phyloP scores from a whole-genome alignment of 2,329 filamentous ascomycete species.

The Fusarium falciforme region DNA sequence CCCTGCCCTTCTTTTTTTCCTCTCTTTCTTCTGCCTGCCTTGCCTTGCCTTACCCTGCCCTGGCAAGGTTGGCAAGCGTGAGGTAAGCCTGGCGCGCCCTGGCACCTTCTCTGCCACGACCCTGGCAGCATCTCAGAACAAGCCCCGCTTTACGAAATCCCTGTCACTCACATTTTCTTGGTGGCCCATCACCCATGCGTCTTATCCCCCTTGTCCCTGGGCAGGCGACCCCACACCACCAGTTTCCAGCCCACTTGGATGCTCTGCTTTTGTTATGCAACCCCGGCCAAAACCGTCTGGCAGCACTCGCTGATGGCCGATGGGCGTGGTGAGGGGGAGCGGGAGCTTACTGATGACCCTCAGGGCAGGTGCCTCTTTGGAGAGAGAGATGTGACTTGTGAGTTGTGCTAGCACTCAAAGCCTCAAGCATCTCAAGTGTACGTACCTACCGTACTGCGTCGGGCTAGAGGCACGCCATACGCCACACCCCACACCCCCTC shows the following conservation, averaged over 20 bases:
- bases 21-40: not conserved
- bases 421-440: not conserved
- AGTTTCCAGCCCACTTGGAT: not conserved
- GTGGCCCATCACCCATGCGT: not conserved
- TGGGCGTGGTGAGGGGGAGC: constrained; percentile 28
- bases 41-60: constrained; percentile 1
- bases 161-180: constrained; percentile 17
- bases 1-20: not conserved
- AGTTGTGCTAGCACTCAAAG: not conserved
- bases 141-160: constrained; percentile 3
- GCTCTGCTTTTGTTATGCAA: constrained; percentile 8
- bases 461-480: constrained; percentile 8
- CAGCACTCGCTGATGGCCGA: constrained; percentile 24
- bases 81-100: not conserved
- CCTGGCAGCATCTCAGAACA: constrained; percentile 9
- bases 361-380: constrained; percentile 35
- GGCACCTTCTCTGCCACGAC: constrained; percentile 11
- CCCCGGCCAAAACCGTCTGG: constrained; percentile 28
- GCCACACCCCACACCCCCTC: not conserved
- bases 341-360: constrained; percentile 34
- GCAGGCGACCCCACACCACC: constrained; percentile 31
- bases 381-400: not conserved
- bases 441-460: not conserved
- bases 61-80: constrained; percentile 1
- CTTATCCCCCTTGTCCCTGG: constrained; percentile 23